phyloP scores from a whole-genome alignment of 225 moss, liverwort and hornwort genomes.

The Polytrichum formosum region DNA sequence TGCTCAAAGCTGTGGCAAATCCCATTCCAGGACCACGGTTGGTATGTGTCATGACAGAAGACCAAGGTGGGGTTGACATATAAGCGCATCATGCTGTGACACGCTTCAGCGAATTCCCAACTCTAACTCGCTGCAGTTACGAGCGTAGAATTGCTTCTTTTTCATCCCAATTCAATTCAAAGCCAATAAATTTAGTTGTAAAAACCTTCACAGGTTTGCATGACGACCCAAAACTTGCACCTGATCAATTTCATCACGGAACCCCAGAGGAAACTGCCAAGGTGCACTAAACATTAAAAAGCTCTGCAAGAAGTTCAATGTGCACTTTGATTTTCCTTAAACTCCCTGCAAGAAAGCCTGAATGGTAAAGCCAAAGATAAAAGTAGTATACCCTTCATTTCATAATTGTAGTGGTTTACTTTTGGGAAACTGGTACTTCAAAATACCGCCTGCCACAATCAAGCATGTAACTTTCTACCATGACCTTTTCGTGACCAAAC shows the following conservation, averaged over 20 bases:
- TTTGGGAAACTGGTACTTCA: slow-evolving; percentile 8
- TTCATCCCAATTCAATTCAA: slow-evolving; percentile 41
- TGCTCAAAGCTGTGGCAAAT: slow-evolving; percentile 99
- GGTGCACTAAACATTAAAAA: too few relatives aligned
- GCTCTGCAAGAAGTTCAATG: slow-evolving; percentile 18
- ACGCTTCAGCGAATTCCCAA: slow-evolving; percentile 56
- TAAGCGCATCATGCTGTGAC: slow-evolving; percentile 80
- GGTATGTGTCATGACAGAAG: slow-evolving; percentile 99
- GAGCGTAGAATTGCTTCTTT: slow-evolving; percentile 41
- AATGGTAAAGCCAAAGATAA: slow-evolving; percentile 33
- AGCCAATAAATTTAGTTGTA: slow-evolving; percentile 35
- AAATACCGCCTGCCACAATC: slow-evolving; percentile 3
- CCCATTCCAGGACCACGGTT: slow-evolving; percentile 99
- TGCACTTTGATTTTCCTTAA: slow-evolving; percentile 30
- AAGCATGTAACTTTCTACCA: slow-evolving; percentile 16
- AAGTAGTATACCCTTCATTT: slow-evolving; percentile 26
- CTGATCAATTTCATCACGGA: slow-evolving; percentile 1
- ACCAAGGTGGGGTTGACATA: slow-evolving; percentile 85
- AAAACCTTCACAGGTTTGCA: slow-evolving; percentile 19
- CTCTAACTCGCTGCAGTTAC: slow-evolving; percentile 57
- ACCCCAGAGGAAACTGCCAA: neutral
- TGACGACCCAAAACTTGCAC: neutral
- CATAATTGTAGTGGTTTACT: neutral
- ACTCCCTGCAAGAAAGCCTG: slow-evolving; percentile 36
- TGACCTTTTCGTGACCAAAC: too few relatives aligned